Conservation (phyloP, 2,329 filamentous ascomycete genomes). For the Beauveria sp. region DNA sequence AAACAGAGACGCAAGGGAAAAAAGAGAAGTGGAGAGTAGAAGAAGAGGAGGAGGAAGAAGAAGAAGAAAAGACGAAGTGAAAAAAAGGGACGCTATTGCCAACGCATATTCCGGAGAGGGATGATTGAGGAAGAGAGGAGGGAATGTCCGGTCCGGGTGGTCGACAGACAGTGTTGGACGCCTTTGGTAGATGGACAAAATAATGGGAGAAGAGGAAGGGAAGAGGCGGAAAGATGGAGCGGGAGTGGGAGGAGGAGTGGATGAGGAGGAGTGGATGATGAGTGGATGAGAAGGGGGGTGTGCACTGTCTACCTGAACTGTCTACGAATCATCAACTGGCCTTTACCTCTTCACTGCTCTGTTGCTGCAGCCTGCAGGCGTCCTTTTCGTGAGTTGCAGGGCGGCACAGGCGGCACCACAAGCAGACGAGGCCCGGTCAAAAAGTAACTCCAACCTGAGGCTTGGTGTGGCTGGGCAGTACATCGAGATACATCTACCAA, state of each 20-base stretch:
- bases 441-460: background rate
- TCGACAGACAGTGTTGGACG: background rate
- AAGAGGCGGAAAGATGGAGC: slow-evolving; percentile 16
- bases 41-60: background rate
- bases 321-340: background rate
- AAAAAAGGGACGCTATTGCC: background rate
- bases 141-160: background rate
- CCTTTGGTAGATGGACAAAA: background rate
- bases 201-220: background rate
- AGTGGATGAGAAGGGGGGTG: slow-evolving; percentile 17
- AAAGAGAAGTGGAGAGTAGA: background rate
- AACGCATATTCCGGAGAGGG: slow-evolving; percentile 6
- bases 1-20: background rate
- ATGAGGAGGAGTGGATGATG: slow-evolving; percentile 14
- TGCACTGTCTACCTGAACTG: background rate
- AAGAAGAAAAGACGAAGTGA: background rate
- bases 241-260: slow-evolving; percentile 11
- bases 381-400: background rate
- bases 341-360: no score
- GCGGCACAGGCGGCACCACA: background rate
- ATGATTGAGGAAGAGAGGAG: background rate
- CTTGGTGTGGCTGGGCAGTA: background rate
- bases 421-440: background rate
- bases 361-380: background rate
- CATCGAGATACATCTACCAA: background rate